phyloP scores from a whole-genome alignment of 2,329 filamentous ascomycete genomes.

The Chrysoporthe puriensis region DNA sequence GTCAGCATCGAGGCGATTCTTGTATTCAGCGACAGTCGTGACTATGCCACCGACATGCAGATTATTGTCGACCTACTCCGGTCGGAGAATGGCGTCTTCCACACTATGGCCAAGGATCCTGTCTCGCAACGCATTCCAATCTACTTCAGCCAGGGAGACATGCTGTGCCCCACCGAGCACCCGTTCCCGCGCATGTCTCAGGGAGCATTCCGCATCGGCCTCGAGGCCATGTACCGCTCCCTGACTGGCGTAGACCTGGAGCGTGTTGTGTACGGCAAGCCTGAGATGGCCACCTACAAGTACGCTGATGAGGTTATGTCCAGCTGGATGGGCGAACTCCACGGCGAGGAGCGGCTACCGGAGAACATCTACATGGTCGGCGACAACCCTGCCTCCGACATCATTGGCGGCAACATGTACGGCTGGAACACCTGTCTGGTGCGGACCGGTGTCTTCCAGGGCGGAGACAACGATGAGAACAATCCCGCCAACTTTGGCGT shows the following conservation, averaged over 20 bases:
- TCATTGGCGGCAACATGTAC: constrained; percentile 79
- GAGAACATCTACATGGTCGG: constrained; percentile 77
- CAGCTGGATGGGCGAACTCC: constrained; percentile 76
- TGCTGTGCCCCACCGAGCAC: constrained; percentile 66
- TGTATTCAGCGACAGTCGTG: constrained; percentile 74
- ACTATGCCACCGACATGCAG: constrained; percentile 76
- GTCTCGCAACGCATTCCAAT: constrained; percentile 70
- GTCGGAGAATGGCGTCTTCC: constrained; percentile 67
- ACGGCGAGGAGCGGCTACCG: constrained; percentile 71
- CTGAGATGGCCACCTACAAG: constrained; percentile 75
- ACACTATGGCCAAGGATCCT: constrained; percentile 68
- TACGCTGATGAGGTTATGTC: constrained; percentile 75
- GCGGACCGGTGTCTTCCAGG: constrained; percentile 78
- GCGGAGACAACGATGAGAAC: constrained; percentile 74
- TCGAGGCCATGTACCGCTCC: constrained; percentile 75
- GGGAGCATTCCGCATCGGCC: constrained; percentile 74
- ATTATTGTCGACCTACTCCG: constrained; percentile 76
- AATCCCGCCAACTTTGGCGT: constrained; percentile 80
- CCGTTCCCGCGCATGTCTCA: constrained; percentile 71
- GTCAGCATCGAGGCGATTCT: constrained; percentile 74
- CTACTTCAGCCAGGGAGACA: constrained; percentile 60
- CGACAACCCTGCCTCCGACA: constrained; percentile 75
- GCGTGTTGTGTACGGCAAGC: constrained; percentile 78
- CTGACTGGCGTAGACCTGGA: constrained; percentile 72
- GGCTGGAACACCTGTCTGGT: constrained; percentile 82